phyloP scores from a whole-genome alignment of 179 eudicot genomes.

The Silene noctiflora region DNA sequence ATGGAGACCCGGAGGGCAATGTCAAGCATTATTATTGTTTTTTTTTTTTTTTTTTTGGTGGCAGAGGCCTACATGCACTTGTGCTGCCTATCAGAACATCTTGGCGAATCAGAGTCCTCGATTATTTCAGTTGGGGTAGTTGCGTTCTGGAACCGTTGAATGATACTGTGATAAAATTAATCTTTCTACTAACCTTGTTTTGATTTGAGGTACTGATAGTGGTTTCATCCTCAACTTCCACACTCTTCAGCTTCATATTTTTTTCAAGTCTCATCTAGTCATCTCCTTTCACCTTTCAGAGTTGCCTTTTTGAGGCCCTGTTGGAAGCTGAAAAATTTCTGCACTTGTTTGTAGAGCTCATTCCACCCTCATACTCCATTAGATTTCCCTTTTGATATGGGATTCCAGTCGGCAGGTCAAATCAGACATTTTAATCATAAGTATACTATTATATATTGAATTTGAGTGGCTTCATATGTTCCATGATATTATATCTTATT shows the following conservation, averaged over 20 bases:
- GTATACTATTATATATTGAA: conserved; percentile 14
- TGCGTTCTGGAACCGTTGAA: conserved; percentile 19
- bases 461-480: conserved; percentile 26
- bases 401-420: conserved; percentile 24
- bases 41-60: background rate
- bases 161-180: conserved; percentile 25
- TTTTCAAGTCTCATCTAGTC: conserved; percentile 14
- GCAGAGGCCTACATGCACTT: conserved; percentile 24
- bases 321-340: conserved; percentile 30
- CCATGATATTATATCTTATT: conserved; percentile 19
- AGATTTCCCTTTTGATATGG: conserved; percentile 18
- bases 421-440: conserved; percentile 10
- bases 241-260: conserved; percentile 20
- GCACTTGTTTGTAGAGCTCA: conserved; percentile 19
- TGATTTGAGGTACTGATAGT: conserved; percentile 22
- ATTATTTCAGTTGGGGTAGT: background rate
- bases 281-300: conserved; percentile 12
- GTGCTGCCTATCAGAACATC: conserved; percentile 19
- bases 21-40: conserved; percentile 16
- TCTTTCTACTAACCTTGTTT: conserved; percentile 19
- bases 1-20: conserved; percentile 5
- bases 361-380: conserved; percentile 21
- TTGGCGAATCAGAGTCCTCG: conserved; percentile 9
- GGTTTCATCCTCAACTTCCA: conserved; percentile 43
- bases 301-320: conserved; percentile 22